phyloP scores from a whole-genome alignment of 352 stramenopile genomes.

The Peronospora destructor region DNA sequence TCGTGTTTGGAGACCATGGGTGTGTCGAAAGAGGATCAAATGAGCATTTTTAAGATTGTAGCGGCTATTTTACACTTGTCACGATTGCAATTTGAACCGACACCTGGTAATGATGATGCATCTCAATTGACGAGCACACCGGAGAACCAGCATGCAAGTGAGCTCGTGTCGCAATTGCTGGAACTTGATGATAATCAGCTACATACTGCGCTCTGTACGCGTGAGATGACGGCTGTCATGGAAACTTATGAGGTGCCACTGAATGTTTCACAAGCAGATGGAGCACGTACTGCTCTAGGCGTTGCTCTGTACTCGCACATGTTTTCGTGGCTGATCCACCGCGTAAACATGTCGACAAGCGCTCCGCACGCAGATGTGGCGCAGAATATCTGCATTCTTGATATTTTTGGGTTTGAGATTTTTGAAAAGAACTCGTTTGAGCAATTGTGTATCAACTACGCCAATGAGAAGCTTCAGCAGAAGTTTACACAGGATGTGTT shows the following conservation, averaged over 20 bases:
- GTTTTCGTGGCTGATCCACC: conserved; percentile 94
- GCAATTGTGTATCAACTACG: conserved; percentile 95
- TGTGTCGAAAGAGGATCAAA: conserved; percentile 59
- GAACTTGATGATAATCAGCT: conserved; percentile 60
- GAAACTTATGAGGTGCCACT: conserved; percentile 85
- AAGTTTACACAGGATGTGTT: conserved; percentile 93
- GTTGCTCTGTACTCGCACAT: conserved; percentile 91
- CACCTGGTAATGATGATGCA: conserved; percentile 56
- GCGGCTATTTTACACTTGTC: conserved; percentile 79
- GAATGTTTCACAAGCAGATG: conserved; percentile 70
- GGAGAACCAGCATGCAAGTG: conserved; percentile 41
- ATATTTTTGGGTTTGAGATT: conserved; percentile 98
- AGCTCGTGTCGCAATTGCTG: conserved; percentile 57
- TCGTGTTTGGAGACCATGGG: conserved; percentile 72
- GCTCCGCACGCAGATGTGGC: conserved; percentile 40
- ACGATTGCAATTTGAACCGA: conserved; percentile 53
- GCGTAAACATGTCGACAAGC: conserved; percentile 74
- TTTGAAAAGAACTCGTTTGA: conserved; percentile 96
- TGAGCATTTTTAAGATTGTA: conserved; percentile 74
- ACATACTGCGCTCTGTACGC: conserved; percentile 61
- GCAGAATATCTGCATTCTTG: conserved; percentile 88
- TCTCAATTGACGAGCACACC: conserved; percentile 49
- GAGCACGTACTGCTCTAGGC: conserved; percentile 64
- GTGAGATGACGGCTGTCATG: conserved; percentile 73
- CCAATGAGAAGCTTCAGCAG: conserved; percentile 92